Base-by-base conservation (phyloP, 2,329 filamentous ascomycete species). In the Macrophomina phaseolina region DNA sequence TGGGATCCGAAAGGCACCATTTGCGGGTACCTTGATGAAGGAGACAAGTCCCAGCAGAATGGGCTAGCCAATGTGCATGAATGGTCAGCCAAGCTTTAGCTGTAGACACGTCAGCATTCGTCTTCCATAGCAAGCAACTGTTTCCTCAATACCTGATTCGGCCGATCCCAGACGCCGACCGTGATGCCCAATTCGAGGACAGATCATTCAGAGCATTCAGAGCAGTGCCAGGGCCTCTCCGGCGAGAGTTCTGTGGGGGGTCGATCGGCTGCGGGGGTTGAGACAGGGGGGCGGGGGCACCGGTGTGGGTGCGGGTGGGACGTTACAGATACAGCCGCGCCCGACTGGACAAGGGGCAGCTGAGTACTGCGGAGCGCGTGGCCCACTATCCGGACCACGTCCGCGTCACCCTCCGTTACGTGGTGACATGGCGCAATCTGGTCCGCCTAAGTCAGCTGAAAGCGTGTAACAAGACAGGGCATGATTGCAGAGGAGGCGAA, bases 1-100 rank as follows among this genome's bases (percentile, higher is more conserved):
- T 82, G 81, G 79, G 82, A 85, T 73, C 79, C 81, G 3, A 68
- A 78, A 46, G 82, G 81, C 5, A 68, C 74, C 71, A 68, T 82
- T 68, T 73, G 75, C 69, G 83, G 83, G 1, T 86, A 82, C 70
- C 74, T 86, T 12, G 82, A 84, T 67, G 70, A 73, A 30, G 80
- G 76, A 1, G 83, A 85, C 70, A 69, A 69, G 68, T 81, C 80
- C 34, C 80, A 81, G 46, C 74, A 77, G 0, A 68, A 75, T 3
- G 83, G 82, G 7, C 67, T 85, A 68, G 73, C 70, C 16, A 68
- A 68, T 32, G 52, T 48, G 63, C 63, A 65, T 28, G 63, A 65
- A 16, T 65, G 63, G 63, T 3, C 58, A 28, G n/a, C 58, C n/a
- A 58, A 58, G 38, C 42, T 64, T 7, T 64, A 63, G 36, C 36